Conservation (phyloP, 169 alveolate genomes). For the Babesia ovis region DNA sequence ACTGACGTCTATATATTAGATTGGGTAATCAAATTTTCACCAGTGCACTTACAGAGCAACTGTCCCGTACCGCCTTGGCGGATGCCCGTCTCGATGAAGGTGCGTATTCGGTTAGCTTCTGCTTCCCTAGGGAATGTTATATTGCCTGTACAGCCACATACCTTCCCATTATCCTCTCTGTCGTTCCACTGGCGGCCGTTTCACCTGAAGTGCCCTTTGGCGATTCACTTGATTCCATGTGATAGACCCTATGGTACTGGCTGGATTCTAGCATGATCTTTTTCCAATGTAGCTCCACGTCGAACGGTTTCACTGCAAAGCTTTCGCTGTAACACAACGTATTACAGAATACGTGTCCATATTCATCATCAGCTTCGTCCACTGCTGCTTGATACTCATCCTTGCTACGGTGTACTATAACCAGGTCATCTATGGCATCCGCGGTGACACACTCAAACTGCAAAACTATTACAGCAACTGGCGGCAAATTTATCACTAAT, state of each 20-base stretch:
- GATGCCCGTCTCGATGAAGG: slow-evolving; percentile 74
- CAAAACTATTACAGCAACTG: no score
- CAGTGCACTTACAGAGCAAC: slow-evolving; percentile 63
- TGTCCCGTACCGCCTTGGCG: slow-evolving; percentile 82
- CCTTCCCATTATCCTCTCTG: slow-evolving; percentile 30
- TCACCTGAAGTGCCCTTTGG: background rate
- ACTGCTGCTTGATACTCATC: slow-evolving; percentile 51
- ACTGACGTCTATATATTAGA: slow-evolving; percentile 56
- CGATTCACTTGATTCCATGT: background rate
- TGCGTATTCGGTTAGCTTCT: slow-evolving; percentile 71
- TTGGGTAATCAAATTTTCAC: background rate
- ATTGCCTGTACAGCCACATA: background rate
- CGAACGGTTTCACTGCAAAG: slow-evolving; percentile 48
- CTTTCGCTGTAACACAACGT: slow-evolving; percentile 38
- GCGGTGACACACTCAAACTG: slow-evolving; percentile 59
- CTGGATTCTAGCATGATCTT: slow-evolving; percentile 63
- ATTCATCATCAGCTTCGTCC: slow-evolving; percentile 49
- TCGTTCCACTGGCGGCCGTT: no score
- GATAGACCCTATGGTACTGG: slow-evolving; percentile 50
- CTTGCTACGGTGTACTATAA: slow-evolving; percentile 40
- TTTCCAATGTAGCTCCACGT: slow-evolving; percentile 42
- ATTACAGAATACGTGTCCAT: slow-evolving; percentile 47
- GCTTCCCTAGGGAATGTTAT: slow-evolving; percentile 66
- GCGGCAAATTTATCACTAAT: no score
- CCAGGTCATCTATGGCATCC: slow-evolving; percentile 55